Conservation (phyloP, 495 filamentous ascomycete species). For the Glutinoglossum americanum region DNA sequence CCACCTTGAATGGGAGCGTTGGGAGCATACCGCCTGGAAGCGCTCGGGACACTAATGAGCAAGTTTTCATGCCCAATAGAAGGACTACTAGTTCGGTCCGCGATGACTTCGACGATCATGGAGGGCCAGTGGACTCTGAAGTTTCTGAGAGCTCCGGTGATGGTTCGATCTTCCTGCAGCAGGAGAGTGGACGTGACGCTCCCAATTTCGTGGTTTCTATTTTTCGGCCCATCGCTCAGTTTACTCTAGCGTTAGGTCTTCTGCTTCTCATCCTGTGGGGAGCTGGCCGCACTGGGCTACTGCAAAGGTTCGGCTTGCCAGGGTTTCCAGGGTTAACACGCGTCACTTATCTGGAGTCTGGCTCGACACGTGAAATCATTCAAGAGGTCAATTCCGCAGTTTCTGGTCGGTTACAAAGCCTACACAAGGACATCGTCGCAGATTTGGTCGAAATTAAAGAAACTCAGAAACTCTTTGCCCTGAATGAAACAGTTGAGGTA, state of each 20-base stretch:
- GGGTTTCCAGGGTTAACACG: background rate
- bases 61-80: background rate
- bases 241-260: background rate
- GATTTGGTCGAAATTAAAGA: background rate
- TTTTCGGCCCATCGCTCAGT: background rate
- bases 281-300: background rate
- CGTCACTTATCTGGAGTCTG: background rate
- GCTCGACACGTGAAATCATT: background rate
- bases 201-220: background rate
- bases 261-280: background rate
- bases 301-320: background rate
- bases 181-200: background rate
- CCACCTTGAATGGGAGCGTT: background rate
- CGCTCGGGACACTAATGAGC: too few relatives aligned
- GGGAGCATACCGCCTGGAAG: too few relatives aligned
- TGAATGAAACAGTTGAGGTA: background rate
- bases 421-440: background rate
- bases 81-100: background rate
- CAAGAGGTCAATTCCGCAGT: background rate
- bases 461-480: background rate
- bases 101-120: background rate
- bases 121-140: background rate
- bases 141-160: background rate
- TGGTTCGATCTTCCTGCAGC: background rate
- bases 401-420: background rate